Evolutionary conservation across 257 asterid genomes (phyloP).

Genomic region (Solanum megistacrolobum): DNA sequence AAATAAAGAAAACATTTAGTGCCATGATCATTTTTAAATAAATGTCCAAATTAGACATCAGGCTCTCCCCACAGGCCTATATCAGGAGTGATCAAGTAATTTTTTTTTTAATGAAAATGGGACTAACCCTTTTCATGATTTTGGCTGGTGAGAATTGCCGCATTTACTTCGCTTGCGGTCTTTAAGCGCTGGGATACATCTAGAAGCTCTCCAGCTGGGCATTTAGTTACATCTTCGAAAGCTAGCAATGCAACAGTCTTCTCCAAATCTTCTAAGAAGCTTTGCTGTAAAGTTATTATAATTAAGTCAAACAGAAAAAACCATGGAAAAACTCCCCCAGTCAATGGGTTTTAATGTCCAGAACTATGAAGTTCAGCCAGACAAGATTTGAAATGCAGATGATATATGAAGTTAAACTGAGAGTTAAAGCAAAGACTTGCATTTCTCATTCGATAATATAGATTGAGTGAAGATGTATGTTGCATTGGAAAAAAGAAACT

Average conservation of each 20-base stretch:
- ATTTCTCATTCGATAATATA: neutral
- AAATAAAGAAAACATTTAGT: neutral
- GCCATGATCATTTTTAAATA: neutral
- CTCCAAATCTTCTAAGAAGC: conserved; percentile 72
- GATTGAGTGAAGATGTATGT: neutral
- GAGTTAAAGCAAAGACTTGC: neutral
- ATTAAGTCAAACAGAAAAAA: neutral
- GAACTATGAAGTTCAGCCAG: neutral
- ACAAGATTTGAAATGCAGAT: neutral
- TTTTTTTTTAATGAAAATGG: neutral
- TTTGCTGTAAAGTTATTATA: conserved; percentile 29
- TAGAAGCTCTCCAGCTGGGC: conserved; percentile 68
- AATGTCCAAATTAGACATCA: neutral
- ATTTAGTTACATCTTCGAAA: conserved; percentile 56
- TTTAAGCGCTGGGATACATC: conserved; percentile 66
- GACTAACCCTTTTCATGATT: conserved; percentile 80
- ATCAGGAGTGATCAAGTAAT: neutral
- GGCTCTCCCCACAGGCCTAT: neutral
- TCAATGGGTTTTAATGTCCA: neutral
- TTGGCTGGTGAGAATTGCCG: conserved; percentile 80
- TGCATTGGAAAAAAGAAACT: neutral
- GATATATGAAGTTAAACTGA: neutral
- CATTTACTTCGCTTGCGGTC: conserved; percentile 88
- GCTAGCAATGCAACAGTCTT: conserved; percentile 76
- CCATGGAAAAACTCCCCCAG: neutral